Evolutionary conservation across 1,284 basidiomycete species (phyloP), one percentile per base, ranked within the genome.

Genomic region (Agroathelia rolfsii): DNA sequence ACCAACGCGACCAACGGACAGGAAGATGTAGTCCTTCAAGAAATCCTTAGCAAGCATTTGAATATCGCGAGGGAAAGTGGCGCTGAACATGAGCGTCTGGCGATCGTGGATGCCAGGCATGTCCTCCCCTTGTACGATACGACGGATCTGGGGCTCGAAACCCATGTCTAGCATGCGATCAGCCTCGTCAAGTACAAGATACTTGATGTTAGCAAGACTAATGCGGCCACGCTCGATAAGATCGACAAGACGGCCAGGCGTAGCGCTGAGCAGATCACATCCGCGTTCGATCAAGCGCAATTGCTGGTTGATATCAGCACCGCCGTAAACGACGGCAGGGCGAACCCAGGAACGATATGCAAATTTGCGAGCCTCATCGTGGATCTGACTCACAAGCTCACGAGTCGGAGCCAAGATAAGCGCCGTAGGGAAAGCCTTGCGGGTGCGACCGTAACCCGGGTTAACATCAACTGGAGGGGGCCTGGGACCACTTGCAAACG

Each of bases 141-240:
- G 76, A 44, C 94, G 79, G 52, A 99, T 99, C 64, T 98, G 94
- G 40, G 95, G 95, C 64, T 99, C 94, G 72, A 99, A 99, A 85
- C 94, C 94, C 94, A 99, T 99, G 69, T 99, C 94, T 50, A 99
- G 76, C 94, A 99, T 99, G 53, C 94, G 87, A 67, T 99, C 95
- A 41, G 94, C 95, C 66, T 99, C 95, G 52, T 99, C 95, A 38
- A 99, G 83, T 21, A 98, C 95, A 34, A 99, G 82, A 64, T 95
- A 98, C 49, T 88, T 84, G 62, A 99, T 84, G 64, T 97, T 97
- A 49, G 87, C 78, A 39, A 99, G 75, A 53, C 84, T 89, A 69
- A 99, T 97, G 41, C 88, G 80, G 24, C 94, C 94, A 52, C 95
- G 87, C 64, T 99, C 94, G 48, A 99, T 96, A 44, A 98, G 69